Conservation (phyloP, 257 asterid species). For the Nicotiana undulata region DNA sequence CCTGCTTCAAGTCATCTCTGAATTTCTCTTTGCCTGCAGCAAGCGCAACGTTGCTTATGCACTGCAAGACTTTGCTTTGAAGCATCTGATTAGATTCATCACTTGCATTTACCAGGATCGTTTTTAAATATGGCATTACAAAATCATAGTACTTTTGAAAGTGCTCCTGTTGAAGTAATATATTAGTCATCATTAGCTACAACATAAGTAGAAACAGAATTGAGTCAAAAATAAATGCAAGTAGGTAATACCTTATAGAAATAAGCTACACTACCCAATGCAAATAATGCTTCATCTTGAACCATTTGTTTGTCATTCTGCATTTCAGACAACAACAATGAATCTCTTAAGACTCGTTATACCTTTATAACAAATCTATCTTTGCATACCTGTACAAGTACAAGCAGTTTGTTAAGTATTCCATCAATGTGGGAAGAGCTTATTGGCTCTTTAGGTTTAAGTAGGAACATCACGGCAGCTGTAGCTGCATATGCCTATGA, state of each 20-base stretch:
- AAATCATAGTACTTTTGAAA: no score
- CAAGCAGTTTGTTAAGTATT: conserved; percentile 38
- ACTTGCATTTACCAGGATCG: no score
- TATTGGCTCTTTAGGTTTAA: no score
- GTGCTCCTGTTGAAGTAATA: conserved; percentile 40
- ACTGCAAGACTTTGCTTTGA: no score
- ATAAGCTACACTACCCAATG: conserved; percentile 83
- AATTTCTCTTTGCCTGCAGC: no score
- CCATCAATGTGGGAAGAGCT: conserved; percentile 27
- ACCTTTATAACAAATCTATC: no score
- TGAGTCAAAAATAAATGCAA: neutral
- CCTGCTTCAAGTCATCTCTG: no score
- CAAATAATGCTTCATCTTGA: conserved; percentile 87
- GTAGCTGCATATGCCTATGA: no score
- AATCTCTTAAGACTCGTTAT: conserved; percentile 37
- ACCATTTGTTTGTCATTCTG: conserved; percentile 94
- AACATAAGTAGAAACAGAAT: neutral
- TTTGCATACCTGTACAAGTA: no score
- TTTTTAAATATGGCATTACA: no score
- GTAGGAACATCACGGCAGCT: no score
- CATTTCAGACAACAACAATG: conserved; percentile 16
- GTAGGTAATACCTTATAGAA: conserved; percentile 58
- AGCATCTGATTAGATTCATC: conserved; percentile 30
- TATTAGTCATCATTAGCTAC: conserved; percentile 11
- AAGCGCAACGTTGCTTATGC: no score